Conservation (phyloP, 352 stramenopile species). For the Phytophthora crassamura region DNA sequence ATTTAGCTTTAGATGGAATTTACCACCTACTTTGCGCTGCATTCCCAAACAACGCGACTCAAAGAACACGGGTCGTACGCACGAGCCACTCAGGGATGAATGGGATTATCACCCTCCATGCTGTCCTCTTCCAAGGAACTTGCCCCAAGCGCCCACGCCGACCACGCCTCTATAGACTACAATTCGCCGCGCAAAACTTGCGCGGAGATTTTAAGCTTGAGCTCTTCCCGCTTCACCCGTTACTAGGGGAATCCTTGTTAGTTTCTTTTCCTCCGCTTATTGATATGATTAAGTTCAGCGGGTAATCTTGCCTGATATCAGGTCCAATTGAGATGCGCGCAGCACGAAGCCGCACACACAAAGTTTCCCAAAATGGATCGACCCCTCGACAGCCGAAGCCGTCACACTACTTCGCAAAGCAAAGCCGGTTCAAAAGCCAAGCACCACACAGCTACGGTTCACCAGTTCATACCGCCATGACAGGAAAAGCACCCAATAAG, state of each 20-base stretch:
- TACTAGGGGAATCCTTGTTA: too few species aligned
- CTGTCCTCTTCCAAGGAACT: too few species aligned
- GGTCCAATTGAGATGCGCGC: constrained; percentile 26
- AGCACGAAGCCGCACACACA: background rate
- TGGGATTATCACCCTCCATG: constrained; percentile 88
- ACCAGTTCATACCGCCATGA: constrained; percentile 11
- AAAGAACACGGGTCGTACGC: constrained; percentile 66
- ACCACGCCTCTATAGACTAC: too few species aligned
- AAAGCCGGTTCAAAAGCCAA: constrained; percentile 15
- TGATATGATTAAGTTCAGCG: constrained; percentile 42
- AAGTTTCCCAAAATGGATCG: constrained; percentile 15
- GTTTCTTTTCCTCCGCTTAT: too few species aligned
- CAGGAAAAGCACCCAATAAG: constrained; percentile 19
- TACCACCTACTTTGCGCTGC: constrained; percentile 84
- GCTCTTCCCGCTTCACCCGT: too few species aligned
- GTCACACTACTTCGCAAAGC: constrained; percentile 18
- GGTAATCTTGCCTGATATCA: constrained; percentile 32
- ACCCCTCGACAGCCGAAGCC: constrained; percentile 8
- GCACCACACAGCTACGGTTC: constrained; percentile 8
- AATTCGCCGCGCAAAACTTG: too few species aligned
- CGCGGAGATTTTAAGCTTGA: too few species aligned
- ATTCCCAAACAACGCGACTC: constrained; percentile 91
- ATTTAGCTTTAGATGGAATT: constrained; percentile 93
- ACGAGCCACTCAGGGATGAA: constrained; percentile 50
- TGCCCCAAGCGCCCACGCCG: too few species aligned